phyloP scores from a whole-genome alignment of 108 stramenopile species.

The Schizochytrium sp. region DNA sequence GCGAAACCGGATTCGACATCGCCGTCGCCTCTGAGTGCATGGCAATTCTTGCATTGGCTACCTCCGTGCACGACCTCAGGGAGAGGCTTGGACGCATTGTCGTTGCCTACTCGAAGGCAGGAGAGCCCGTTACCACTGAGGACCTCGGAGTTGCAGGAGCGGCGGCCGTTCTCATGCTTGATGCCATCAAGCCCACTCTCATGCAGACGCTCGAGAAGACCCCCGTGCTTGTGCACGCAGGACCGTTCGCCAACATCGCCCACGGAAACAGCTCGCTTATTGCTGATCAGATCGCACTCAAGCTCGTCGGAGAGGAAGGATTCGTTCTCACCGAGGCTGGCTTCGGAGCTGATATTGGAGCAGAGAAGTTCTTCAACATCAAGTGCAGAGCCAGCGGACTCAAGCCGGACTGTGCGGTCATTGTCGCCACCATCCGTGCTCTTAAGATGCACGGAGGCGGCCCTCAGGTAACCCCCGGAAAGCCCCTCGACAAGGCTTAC shows the following conservation, averaged over 20 bases:
- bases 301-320: constrained; percentile 90
- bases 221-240: constrained; percentile 96
- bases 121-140: constrained; percentile 89
- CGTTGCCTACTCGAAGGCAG: constrained; percentile 83
- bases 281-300: constrained; percentile 93
- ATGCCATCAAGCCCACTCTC: constrained; percentile 91
- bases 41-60: constrained; percentile 94
- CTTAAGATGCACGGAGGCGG: constrained; percentile 99
- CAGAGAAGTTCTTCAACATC: constrained; percentile 99
- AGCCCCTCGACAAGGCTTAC: constrained; percentile 68
- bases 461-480: constrained; percentile 89
- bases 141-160: constrained; percentile 97
- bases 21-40: constrained; percentile 96
- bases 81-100: constrained; percentile 93
- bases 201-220: constrained; percentile 98
- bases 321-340: constrained; percentile 97
- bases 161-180: constrained; percentile 94
- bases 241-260: constrained; percentile 96
- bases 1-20: constrained; percentile 96
- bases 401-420: constrained; percentile 91
- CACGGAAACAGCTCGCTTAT: constrained; percentile 94
- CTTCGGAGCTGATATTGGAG: constrained; percentile 97
- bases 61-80: constrained; percentile 87
- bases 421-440: constrained; percentile 98
- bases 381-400: constrained; percentile 92